Conservation (phyloP, 441 rosid genomes). For the Eugenia klotzschiana region DNA sequence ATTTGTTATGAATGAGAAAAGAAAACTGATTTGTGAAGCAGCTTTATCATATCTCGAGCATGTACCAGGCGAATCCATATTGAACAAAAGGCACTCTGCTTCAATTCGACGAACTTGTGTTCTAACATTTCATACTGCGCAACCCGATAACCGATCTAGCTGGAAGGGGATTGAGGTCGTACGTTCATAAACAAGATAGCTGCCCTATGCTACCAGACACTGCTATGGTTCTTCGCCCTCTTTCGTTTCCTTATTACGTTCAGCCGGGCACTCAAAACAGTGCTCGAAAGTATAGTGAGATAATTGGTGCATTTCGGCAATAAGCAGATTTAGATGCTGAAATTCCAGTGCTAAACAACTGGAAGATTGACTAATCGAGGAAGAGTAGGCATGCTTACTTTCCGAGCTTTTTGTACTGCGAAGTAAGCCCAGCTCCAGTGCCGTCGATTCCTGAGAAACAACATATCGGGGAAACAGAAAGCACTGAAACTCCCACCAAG, state of each 20-base stretch:
- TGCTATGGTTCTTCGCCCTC: neutral
- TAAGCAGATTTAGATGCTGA: neutral
- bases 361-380: neutral
- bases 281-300: neutral
- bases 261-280: neutral
- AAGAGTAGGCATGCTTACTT: constrained; percentile 26
- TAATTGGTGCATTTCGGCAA: neutral
- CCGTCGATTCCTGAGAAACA: constrained; percentile 63
- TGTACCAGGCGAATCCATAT: neutral
- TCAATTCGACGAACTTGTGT: neutral
- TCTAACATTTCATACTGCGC: neutral
- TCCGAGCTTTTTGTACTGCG: constrained; percentile 56
- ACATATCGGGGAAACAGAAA: neutral
- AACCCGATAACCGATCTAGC: neutral
- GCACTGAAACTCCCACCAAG: neutral
- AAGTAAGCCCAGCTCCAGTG: constrained; percentile 63
- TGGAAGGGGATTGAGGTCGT: neutral
- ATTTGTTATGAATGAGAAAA: neutral
- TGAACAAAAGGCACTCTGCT: neutral
- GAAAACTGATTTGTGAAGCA: neutral
- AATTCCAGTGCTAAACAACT: neutral
- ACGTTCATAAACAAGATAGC: neutral
- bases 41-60: neutral
- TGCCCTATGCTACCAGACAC: neutral
- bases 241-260: neutral